phyloP scores from a whole-genome alignment of 2,329 filamentous ascomycete genomes.

The Allantophomopsis lycopodina region DNA sequence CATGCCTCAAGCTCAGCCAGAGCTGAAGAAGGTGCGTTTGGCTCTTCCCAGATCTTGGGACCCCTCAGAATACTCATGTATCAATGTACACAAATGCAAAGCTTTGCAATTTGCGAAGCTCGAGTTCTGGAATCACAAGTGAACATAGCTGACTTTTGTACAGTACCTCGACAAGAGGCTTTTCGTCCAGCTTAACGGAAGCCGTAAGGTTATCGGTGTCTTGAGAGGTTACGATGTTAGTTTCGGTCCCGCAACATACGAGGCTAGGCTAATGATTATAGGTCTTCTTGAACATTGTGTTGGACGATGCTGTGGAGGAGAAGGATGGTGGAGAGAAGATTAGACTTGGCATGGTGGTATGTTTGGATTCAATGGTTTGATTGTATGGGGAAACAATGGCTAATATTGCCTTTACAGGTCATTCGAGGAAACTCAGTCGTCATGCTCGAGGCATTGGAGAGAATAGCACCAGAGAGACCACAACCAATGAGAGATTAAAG shows the following conservation, averaged over 20 bases:
- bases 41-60: slow-evolving; percentile 3
- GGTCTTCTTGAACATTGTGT: slow-evolving; percentile 97
- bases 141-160: slow-evolving; percentile 4
- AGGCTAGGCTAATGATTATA: slow-evolving; percentile 23
- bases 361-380: slow-evolving; percentile 19
- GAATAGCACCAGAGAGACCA: slow-evolving; percentile 37
- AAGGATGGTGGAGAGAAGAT: slow-evolving; percentile 85
- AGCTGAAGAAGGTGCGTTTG: slow-evolving; percentile 80
- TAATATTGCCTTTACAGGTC: slow-evolving; percentile 36
- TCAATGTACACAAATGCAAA: not conserved
- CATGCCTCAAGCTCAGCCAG: slow-evolving; percentile 98
- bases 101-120: too few relatives aligned
- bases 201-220: slow-evolving; percentile 89
- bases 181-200: slow-evolving; percentile 95
- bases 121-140: too few relatives aligned
- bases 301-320: slow-evolving; percentile 94
- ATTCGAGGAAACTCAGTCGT: slow-evolving; percentile 97
- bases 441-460: slow-evolving; percentile 77
- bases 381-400: not conserved
- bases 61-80: not conserved
- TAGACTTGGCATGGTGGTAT: slow-evolving; percentile 80
- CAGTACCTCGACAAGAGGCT: slow-evolving; percentile 99
- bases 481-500: not conserved
- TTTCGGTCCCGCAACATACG: slow-evolving; percentile 1
- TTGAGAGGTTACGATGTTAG: slow-evolving; percentile 91